Conservation (phyloP, 257 asterid species). For the Rauvolfia tetraphylla region DNA sequence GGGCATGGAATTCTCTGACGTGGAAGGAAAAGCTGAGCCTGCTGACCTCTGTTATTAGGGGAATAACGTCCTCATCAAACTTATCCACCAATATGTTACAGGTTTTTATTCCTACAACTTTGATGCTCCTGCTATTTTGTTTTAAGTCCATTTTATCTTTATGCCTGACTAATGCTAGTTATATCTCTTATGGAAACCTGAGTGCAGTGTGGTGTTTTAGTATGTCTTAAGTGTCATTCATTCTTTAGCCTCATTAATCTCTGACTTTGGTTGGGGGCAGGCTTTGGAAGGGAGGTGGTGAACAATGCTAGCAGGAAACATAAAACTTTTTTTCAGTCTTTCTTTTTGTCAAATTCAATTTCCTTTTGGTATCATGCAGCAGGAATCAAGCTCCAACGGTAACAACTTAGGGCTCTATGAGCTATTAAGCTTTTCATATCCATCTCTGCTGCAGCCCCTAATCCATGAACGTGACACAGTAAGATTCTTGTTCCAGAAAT, state of each 20-base stretch:
- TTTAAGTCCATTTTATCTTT: background rate
- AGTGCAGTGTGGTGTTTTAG: background rate
- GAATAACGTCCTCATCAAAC: slow-evolving; percentile 56
- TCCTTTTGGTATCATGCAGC: slow-evolving; percentile 8
- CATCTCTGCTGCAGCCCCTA: slow-evolving; percentile 79
- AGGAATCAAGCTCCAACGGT: slow-evolving; percentile 47
- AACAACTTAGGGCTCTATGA: slow-evolving; percentile 62
- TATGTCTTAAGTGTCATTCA: background rate
- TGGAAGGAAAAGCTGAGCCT: slow-evolving; percentile 78
- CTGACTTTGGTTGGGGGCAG: background rate
- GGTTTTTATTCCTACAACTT: slow-evolving; percentile 29
- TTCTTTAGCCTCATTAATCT: background rate
- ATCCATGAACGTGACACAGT: slow-evolving; percentile 84
- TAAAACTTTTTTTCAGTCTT: background rate
- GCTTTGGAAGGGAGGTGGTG: background rate
- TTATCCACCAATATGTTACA: slow-evolving; percentile 37
- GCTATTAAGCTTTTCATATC: slow-evolving; percentile 66
- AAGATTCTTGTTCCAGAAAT: slow-evolving; percentile 20
- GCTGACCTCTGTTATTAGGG: slow-evolving; percentile 49
- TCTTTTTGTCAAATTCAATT: background rate
- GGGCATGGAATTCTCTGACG: slow-evolving; percentile 79
- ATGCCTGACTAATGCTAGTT: background rate
- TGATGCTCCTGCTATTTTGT: background rate
- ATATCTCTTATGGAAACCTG: background rate
- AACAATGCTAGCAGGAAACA: background rate